These are phyloP conservation scores for Monosporascus sp. DNA, from an alignment of 2,329 filamentous ascomycete genomes.

Conservation along the genomic window DNA sequence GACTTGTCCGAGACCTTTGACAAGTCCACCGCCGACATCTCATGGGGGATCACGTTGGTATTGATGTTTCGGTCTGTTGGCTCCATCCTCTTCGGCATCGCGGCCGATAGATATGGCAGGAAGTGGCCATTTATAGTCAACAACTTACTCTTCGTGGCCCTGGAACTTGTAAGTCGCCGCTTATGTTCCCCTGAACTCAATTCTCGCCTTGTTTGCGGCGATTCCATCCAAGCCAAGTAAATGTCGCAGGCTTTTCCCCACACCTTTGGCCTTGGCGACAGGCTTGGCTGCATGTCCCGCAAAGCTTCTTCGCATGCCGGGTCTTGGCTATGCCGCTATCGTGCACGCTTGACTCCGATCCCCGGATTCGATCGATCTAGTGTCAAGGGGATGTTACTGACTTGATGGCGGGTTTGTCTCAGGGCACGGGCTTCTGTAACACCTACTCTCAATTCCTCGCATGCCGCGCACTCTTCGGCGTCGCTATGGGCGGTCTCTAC, in stretches of 20 bases:
- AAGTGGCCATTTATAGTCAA: slow-evolving; percentile 74
- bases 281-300: background rate
- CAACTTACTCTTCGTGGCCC: slow-evolving; percentile 64
- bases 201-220: background rate
- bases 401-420: background rate
- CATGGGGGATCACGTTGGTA: slow-evolving; percentile 60
- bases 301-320: background rate
- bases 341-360: background rate
- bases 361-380: background rate
- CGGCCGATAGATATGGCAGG: slow-evolving; percentile 51
- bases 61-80: slow-evolving; percentile 57
- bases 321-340: background rate
- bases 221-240: background rate
- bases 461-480: slow-evolving; percentile 68
- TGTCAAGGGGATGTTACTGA: background rate
- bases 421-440: slow-evolving; percentile 62
- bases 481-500: slow-evolving; percentile 78
- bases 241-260: no score
- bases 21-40: slow-evolving; percentile 52
- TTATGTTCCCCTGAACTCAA: slow-evolving; percentile 1
- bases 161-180: slow-evolving; percentile 58
- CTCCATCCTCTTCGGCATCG: slow-evolving; percentile 49
- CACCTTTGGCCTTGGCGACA: no score
- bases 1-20: slow-evolving; percentile 49
- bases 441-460: slow-evolving; percentile 70